phyloP scores from a whole-genome alignment of 2,329 filamentous ascomycete genomes.

The Trichoderma citrinoviride region DNA sequence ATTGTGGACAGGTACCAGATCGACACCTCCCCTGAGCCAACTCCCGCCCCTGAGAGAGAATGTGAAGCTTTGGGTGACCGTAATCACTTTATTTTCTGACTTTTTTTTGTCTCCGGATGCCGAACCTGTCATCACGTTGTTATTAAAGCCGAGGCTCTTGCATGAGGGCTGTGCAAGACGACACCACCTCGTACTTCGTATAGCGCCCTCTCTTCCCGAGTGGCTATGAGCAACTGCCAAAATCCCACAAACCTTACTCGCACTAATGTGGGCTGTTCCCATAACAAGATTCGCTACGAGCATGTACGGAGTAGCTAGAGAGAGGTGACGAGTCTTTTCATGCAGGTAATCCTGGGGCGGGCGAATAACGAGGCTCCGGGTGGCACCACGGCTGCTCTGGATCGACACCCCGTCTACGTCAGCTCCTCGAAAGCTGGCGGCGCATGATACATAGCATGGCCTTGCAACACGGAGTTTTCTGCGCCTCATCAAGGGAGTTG shows the following conservation, averaged over 20 bases:
- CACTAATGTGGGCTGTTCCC: background rate
- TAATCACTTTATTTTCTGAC: conserved; percentile 1
- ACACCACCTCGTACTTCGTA: background rate
- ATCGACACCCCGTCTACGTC: conserved; percentile 1
- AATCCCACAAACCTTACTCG: background rate
- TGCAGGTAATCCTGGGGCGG: background rate
- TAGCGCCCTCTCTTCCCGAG: too few species aligned
- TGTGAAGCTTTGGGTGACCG: background rate
- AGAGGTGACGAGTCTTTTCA: background rate
- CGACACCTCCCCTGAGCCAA: background rate
- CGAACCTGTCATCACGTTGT: background rate
- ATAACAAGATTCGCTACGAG: background rate
- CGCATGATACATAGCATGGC: background rate
- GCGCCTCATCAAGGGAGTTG: background rate
- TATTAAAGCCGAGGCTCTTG: background rate
- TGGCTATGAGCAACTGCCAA: background rate
- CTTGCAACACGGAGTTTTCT: background rate
- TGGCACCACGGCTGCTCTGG: background rate
- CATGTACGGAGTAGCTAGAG: background rate
- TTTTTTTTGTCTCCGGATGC: background rate
- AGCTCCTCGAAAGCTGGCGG: background rate
- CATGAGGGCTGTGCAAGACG: background rate
- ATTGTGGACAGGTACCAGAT: background rate
- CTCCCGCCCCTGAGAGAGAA: background rate
- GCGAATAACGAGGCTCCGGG: background rate